phyloP scores from a whole-genome alignment of 306 rosid genomes.

The Glycine soja region DNA sequence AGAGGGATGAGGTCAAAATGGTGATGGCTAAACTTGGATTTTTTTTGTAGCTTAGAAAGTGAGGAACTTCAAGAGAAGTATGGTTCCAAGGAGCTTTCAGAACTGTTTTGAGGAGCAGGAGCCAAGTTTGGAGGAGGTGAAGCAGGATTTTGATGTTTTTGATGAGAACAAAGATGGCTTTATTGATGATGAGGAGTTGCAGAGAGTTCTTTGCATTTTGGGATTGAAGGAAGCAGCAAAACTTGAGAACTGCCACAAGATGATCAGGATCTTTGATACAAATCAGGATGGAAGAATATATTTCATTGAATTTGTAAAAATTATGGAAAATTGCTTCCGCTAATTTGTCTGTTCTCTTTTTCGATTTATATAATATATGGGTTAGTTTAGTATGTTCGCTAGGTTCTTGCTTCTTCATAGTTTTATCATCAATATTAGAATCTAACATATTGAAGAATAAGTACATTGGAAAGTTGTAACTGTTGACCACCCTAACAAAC shows the following conservation, averaged over 20 bases:
- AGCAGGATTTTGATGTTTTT: slow-evolving; percentile 84
- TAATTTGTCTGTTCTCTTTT: slow-evolving; percentile 45
- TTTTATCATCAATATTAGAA: slow-evolving; percentile 23
- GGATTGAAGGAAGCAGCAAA: slow-evolving; percentile 63
- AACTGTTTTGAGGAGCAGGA: slow-evolving; percentile 80
- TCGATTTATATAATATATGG: slow-evolving; percentile 22
- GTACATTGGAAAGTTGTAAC: background rate
- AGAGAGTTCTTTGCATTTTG: slow-evolving; percentile 64
- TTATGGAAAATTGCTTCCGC: slow-evolving; percentile 73
- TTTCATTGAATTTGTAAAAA: slow-evolving; percentile 73
- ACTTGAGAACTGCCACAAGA: slow-evolving; percentile 63
- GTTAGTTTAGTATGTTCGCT: slow-evolving; percentile 11
- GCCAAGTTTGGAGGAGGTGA: slow-evolving; percentile 86
- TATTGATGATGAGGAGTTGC: slow-evolving; percentile 77
- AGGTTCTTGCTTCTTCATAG: slow-evolving; percentile 11
- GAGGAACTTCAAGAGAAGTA: slow-evolving; percentile 54
- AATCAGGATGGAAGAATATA: slow-evolving; percentile 79
- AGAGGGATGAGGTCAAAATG: slow-evolving; percentile 60
- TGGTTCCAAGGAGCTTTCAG: slow-evolving; percentile 54
- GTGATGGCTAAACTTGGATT: slow-evolving; percentile 68
- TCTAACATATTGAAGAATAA: background rate
- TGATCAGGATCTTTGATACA: slow-evolving; percentile 68
- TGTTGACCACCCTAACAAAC: background rate
- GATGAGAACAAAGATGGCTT: slow-evolving; percentile 84
- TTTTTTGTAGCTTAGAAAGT: slow-evolving; percentile 62